Percentiles rank a stretch among this genome's conserved stretches.
Evolutionary conservation across 306 rosid genomes (phyloP).

Genomic region (Inga leiocalycina): DNA sequence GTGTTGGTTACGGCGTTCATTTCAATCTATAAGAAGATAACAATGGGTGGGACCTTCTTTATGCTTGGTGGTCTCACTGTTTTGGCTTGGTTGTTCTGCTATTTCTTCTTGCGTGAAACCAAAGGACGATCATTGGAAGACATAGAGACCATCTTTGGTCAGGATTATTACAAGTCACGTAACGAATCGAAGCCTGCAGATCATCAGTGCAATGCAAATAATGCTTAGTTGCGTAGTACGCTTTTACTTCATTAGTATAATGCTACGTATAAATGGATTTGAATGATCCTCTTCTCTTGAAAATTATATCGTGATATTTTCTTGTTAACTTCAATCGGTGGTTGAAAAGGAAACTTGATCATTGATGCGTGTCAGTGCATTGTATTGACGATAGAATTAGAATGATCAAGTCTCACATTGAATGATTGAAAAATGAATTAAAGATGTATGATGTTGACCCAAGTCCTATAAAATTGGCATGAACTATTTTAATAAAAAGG

Average conservation of each 20-base stretch:
- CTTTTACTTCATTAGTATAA: not conserved
- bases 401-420: no score
- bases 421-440: no score
- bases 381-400: no score
- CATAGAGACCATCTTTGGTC: conserved; percentile 34
- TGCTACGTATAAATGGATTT: not conserved
- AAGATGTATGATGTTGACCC: no score
- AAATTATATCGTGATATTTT: no score
- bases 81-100: conserved; percentile 59
- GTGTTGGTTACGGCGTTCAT: not conserved
- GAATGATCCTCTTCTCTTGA: no score
- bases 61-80: not conserved
- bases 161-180: conserved; percentile 9
- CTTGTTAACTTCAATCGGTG: no score
- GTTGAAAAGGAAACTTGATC: no score
- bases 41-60: not conserved
- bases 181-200: not conserved
- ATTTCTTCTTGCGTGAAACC: conserved; percentile 72
- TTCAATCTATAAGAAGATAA: not conserved
- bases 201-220: not conserved
- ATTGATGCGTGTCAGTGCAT: no score
- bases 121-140: conserved; percentile 79
- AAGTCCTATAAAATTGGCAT: no score
- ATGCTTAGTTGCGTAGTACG: not conserved
- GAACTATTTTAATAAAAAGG: no score